Evolutionary conservation across 2,329 filamentous ascomycete genomes (phyloP), one percentile per base, ranked within the genome.

Genomic region (Penicillium fuscoglaucum): DNA sequence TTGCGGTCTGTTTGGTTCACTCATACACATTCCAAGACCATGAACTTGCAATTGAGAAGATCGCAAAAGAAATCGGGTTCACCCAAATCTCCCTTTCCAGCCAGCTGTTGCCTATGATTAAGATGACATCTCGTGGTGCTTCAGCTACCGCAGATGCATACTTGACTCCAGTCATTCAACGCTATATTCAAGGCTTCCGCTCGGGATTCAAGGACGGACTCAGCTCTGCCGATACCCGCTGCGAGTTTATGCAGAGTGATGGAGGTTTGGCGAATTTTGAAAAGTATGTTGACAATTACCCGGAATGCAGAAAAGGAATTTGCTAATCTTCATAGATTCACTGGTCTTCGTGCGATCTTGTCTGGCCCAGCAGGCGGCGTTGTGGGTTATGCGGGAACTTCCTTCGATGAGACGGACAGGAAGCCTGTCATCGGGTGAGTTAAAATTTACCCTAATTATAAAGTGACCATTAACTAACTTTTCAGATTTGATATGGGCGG

Each of bases 281-380:
- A 29, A 46, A 46, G 44, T 46, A 46, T 46, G 44, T 51, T 29
- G 24, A 6, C 2, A 40, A 28, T 37, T 8, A 29, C 17, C 24
- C 1, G 15, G 8, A 50, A 19, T 19, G 4, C 17, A 29, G 7
- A 29, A 8, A 19, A 19, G 1, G 1, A 15, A 21, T 12, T 5
- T 13, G n/a, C n/a, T 28, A 40, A 40, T 15, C 7, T 6, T 1
- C 10, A 2, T 37, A 40, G 35, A 40, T 51, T 51, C 24, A 40
- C 35, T 29, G 48, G 48, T 15, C 78, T 96, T 5, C 87, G 88
- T 66, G 91, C 90, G 3, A 95, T 96, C 57, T 72, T 96, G 3
- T 96, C 90, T 1, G 93, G 93, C 0, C 93, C 92, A 1, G 92
- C 92, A n/a, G 92, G 91, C 31, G 92, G 93, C 41, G 92, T 96